Evolutionary conservation across 2,329 filamentous ascomycete species (phyloP), one percentile per base, ranked within the genome.

Genomic region (Dothistroma pini): DNA sequence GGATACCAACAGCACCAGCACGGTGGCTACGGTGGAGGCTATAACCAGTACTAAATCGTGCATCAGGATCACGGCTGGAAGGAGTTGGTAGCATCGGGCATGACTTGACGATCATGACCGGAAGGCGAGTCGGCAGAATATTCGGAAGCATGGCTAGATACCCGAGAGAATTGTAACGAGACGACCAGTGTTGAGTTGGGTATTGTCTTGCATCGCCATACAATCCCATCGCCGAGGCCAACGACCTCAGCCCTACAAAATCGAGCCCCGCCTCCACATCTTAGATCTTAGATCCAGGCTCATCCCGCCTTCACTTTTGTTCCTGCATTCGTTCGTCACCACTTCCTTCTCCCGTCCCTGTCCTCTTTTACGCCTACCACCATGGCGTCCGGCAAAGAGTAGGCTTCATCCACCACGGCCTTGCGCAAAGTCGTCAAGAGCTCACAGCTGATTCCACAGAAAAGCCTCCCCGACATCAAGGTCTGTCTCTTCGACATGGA

Each of bases 401-500:
- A 63, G 22, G 65, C 38, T 35, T 4, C 34, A 12, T 31, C 31
- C 1, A 32, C 22, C 8, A n/a, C 10, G 5, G 12, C 47, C n/a
- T n/a, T 14, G 10, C 12, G 48, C 48, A 51, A 29, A 11, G 19
- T 29, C 25, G 35, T 38, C 56, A 22, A 29, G 25, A 29, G 60
- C 63, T 63, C 65, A 65, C 62, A 56, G 58, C 64, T 67, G 57
- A 61, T 62, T 29, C 48, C 44, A 59, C 63, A 60, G 59, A 44
- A 57, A 50, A 64, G 56, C 56, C 87, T 92, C 75, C 89, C 90
- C 21, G 86, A 89, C 52, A 83, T 97, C 61, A 85, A 92, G 69
- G 95, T 93, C 68, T 97, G 93, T 77, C 87, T 99, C 66, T 97
- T 99, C 76, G 95, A 99, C 81, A 97, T 97, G 93, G 95, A 99